phyloP scores from a whole-genome alignment of 2,329 filamentous ascomycete species.

The Fusarium palustre region DNA sequence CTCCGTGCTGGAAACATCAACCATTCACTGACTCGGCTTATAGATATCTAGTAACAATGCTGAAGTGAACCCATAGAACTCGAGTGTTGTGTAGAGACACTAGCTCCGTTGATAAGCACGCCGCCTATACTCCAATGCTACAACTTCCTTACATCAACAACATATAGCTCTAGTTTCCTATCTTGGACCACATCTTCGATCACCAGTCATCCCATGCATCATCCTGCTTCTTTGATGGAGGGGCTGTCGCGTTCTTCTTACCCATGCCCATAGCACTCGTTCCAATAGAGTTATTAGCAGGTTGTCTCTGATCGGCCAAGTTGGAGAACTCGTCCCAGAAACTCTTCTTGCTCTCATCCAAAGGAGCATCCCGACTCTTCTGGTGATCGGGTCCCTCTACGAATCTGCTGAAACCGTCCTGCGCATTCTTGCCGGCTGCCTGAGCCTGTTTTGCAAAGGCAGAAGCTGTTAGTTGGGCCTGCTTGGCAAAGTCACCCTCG shows the following conservation, averaged over 20 bases:
- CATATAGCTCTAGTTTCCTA: slow-evolving; percentile 16
- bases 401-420: slow-evolving; percentile 85
- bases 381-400: slow-evolving; percentile 77
- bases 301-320: slow-evolving; percentile 68
- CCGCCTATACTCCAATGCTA: slow-evolving; percentile 49
- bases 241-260: slow-evolving; percentile 50
- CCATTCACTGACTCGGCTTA: slow-evolving; percentile 11
- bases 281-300: slow-evolving; percentile 64
- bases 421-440: slow-evolving; percentile 78
- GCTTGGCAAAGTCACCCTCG: slow-evolving; percentile 80
- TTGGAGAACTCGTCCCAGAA: slow-evolving; percentile 95
- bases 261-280: slow-evolving; percentile 71
- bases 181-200: slow-evolving; percentile 8
- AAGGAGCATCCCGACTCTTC: slow-evolving; percentile 52
- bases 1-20: slow-evolving; percentile 2
- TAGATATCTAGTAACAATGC: slow-evolving; percentile 20
- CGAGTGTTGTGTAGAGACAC: slow-evolving; percentile 26
- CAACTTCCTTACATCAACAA: slow-evolving; percentile 41
- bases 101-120: slow-evolving; percentile 41
- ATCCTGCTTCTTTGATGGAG: slow-evolving; percentile 57
- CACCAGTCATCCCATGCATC: slow-evolving; percentile 76
- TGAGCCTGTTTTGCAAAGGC: slow-evolving; percentile 75
- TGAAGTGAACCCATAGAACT: slow-evolving; percentile 7
- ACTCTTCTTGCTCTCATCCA: slow-evolving; percentile 77
- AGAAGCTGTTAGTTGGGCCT: slow-evolving; percentile 70